Conservation (phyloP, 495 filamentous ascomycete genomes). For the Aspergillus sparsus region DNA sequence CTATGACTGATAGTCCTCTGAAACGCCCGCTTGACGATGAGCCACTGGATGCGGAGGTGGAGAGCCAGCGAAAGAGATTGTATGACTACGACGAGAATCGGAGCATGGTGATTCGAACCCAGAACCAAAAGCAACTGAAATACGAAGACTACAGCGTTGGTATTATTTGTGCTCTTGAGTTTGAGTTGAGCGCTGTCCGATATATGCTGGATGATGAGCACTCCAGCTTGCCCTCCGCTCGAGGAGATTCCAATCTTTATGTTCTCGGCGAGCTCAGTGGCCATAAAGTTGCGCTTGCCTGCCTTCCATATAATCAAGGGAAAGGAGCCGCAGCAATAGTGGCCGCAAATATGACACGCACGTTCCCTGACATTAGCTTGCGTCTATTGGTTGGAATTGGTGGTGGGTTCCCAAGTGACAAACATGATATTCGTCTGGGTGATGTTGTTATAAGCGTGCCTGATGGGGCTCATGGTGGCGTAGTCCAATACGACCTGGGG, state of each 20-base stretch:
- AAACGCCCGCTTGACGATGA: background rate
- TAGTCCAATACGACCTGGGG: constrained; percentile 21
- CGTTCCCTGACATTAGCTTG: constrained; percentile 21
- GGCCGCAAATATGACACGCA: constrained; percentile 32
- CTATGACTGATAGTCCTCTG: background rate
- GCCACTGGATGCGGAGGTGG: background rate
- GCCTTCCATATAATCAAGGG: constrained; percentile 7
- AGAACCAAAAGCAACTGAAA: background rate
- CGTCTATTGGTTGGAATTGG: constrained; percentile 32
- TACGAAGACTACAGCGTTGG: constrained; percentile 7
- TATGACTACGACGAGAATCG: background rate
- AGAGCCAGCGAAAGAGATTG: background rate
- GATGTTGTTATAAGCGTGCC: constrained; percentile 21
- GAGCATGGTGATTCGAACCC: background rate
- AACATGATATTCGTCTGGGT: constrained; percentile 27
- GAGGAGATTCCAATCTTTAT: constrained; percentile 7
- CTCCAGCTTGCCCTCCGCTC: background rate
- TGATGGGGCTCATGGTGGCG: constrained; percentile 11
- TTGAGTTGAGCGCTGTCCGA: constrained; percentile 6
- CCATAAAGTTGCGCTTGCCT: constrained; percentile 11
- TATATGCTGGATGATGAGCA: constrained; percentile 5
- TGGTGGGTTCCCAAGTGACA: constrained; percentile 27
- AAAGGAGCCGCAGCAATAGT: constrained; percentile 25
- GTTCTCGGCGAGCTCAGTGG: background rate
- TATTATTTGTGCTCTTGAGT: constrained; percentile 1